These are phyloP conservation scores for Arabis alpina DNA, from an alignment of 345 rosid species.

Conservation along the genomic window DNA sequence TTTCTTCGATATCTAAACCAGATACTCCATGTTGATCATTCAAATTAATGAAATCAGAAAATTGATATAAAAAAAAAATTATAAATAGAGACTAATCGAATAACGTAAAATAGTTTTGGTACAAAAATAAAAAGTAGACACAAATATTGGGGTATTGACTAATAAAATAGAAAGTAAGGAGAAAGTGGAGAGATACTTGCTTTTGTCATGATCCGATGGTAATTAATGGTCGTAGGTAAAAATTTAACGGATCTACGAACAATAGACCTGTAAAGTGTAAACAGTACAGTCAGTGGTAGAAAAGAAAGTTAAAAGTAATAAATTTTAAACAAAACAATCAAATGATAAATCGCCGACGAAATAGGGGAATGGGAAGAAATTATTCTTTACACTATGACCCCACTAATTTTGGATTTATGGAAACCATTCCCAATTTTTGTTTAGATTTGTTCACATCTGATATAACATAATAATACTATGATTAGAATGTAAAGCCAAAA, in stretches of 20 bases:
- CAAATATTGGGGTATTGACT: slow-evolving; percentile 24
- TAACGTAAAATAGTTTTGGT: not conserved
- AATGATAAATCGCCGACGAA: slow-evolving; percentile 37
- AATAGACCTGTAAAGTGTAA: not conserved
- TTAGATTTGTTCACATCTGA: too few relatives aligned
- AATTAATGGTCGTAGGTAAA: slow-evolving; percentile 37
- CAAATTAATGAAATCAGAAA: too few relatives aligned
- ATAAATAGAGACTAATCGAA: too few relatives aligned
- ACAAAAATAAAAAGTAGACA: not conserved
- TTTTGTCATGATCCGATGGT: slow-evolving; percentile 49
- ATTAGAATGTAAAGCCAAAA: too few relatives aligned
- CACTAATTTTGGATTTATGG: slow-evolving; percentile 10
- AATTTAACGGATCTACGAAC: slow-evolving; percentile 23
- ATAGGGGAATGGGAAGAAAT: not conserved
- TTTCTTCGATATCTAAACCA: too few relatives aligned
- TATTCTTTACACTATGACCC: slow-evolving; percentile 34
- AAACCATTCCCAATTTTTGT: not conserved
- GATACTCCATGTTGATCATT: too few relatives aligned
- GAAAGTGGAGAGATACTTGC: slow-evolving; percentile 15
- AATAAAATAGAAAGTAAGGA: not conserved
- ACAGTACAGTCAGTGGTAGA: not conserved
- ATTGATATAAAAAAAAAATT: too few relatives aligned
- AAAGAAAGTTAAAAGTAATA: not conserved
- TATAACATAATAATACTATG: too few relatives aligned
- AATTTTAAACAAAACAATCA: not conserved